Base-by-base conservation (phyloP, 805 yeast species). In the Kluyveromyces wickerhamii region DNA sequence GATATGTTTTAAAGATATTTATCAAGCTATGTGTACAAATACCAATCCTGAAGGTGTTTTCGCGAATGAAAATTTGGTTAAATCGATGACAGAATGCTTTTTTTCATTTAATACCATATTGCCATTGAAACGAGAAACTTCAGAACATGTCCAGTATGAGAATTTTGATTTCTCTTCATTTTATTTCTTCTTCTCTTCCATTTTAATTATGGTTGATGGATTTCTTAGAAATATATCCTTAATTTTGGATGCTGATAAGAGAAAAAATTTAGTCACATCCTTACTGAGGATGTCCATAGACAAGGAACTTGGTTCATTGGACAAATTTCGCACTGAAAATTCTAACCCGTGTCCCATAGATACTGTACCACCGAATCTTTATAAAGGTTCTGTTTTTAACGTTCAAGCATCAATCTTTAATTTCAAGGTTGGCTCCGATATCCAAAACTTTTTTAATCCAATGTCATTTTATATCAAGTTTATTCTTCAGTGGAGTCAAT, bases 71-170 rank as follows among this genome's bases (percentile, higher is more conserved):
- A 28, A 39, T 2, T 42, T 44, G 2, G 22, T 48, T 9, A 32
- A 39, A 1, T 42, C 51, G 7, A 44, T 56, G 26, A 24, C 51
- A 2, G 49, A 48, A 6, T 51, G 55, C 7, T 48, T 54, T 29
- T 37, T 51, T 4, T 51, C 49, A 21, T 56, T 56, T 31, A 51
- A 45, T 32, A 47, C 38, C 3, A 68, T 76, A 29, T 83, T 92
- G 1, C 77, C 82, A 0, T 61, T 85, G 47, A 71, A 67, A 41
- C 67, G 97, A 39, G 95, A 86, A 49, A 74, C 76, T 4, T 66
- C 71, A 5, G 79, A 74, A 39, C 98, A 89, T 55, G 87, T 89
- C 7, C 96, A 88, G 52, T 92, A 82, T 53, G 98, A 89, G 52
- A 78, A 77, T 29, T 84, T 83, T 21, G 89, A 84, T 34, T 92